Evolutionary conservation across 2,329 filamentous ascomycete species (phyloP), one percentile per base, ranked within the genome.

Genomic region (Colletotrichum musae): DNA sequence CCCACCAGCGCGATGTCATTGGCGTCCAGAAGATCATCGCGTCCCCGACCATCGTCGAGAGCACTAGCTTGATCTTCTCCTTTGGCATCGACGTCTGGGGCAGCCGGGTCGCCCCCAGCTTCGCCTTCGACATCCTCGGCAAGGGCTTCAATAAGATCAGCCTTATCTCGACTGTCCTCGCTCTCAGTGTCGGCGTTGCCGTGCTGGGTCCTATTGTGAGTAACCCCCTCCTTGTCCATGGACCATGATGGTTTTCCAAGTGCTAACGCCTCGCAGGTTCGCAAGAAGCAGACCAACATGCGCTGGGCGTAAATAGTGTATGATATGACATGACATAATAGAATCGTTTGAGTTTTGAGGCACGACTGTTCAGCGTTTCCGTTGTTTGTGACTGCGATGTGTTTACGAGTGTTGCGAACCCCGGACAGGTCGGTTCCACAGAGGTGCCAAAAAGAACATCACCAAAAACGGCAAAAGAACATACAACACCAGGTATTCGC

Each of bases 91-190:
- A 99, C 78, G 84, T 98, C 2, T 99, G 97, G 73, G 94, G 93
- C 15, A 95, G 94, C 1, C 86, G 94, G 60, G 89, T 97, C 12
- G 89, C 92, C n/a, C 96, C 96, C 1, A 97, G 94, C 80, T 90
- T 93, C 74, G 88, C 93, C 16, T 99, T 99, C 80, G 96, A 99
- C 82, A 90, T 98, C 50, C 83, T 99, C 16, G 96, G 94, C 71
- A 96, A 94, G 81, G 93, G 94, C 2, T 99, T 99, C 80, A 96
- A 95, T 78, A 98, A 97, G 85, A 78, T 94, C 64, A 93, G 94
- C 74, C 88, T 99, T 77, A 80, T 98, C 45, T 86, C 88, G 16
- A 99, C 96, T 1, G 94, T 99, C 45, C 85, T 92, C 48, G 95
- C 94, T 18, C 85, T 98, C 73, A 89, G 88, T 53, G 86, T 89